These are phyloP conservation scores for Takashimella koratensis DNA, from an alignment of 1,284 basidiomycete species.

Conservation along the genomic window DNA sequence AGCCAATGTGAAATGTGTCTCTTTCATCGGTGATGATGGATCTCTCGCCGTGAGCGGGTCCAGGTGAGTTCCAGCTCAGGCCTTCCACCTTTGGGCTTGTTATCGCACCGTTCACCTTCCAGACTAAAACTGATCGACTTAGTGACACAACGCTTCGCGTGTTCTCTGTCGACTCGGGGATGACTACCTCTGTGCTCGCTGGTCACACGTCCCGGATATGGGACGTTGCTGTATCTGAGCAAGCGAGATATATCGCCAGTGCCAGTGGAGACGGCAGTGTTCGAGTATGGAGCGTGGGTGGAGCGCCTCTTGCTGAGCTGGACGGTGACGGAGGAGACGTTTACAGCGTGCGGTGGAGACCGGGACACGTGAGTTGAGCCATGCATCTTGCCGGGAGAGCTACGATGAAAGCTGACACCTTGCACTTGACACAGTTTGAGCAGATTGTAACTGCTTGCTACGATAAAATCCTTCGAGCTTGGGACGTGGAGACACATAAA, in stretches of 20 bases:
- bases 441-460: conserved; percentile 51
- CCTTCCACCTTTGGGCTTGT: too few species aligned
- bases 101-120: too few species aligned
- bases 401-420: not conserved
- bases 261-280: conserved; percentile 52
- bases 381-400: not conserved
- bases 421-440: conserved; percentile 17
- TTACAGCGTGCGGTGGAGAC: conserved; percentile 51
- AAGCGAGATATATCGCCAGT: conserved; percentile 39
- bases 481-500: conserved; percentile 50
- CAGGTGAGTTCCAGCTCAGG: conserved; percentile 46
- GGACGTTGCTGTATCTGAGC: conserved; percentile 45
- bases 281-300: conserved; percentile 47
- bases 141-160: conserved; percentile 46
- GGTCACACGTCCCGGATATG: conserved; percentile 52
- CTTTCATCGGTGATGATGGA: conserved; percentile 47
- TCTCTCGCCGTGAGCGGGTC: conserved; percentile 49
- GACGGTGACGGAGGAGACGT: conserved; percentile 50
- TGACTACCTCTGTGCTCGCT: conserved; percentile 23
- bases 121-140: too few species aligned
- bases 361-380: conserved; percentile 32
- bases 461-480: conserved; percentile 52
- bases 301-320: conserved; percentile 7
- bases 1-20: conserved; percentile 52
- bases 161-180: conserved; percentile 28